A percentile compares a stretch with the other conserved stretches of the same genome.
phyloP scores from a whole-genome alignment of 2,329 filamentous ascomycete genomes.

The Diaporthe vexans region DNA sequence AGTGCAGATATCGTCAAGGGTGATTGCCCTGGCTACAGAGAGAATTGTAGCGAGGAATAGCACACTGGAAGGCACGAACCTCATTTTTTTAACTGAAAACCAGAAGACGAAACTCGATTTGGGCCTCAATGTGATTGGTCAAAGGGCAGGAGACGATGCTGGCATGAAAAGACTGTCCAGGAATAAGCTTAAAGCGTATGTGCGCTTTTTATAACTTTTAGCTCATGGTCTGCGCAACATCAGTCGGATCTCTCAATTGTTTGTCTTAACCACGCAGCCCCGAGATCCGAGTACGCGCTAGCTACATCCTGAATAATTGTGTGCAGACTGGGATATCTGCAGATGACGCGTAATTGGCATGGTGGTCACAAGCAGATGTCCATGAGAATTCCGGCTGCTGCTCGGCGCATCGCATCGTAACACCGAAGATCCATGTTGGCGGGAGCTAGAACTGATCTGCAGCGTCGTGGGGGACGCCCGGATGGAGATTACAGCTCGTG shows the following conservation, averaged over 20 bases:
- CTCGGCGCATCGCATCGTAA: constrained; percentile 8
- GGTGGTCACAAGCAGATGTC: background rate
- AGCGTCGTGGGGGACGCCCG: constrained; percentile 13
- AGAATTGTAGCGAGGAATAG: constrained; percentile 44
- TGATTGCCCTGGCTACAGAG: constrained; percentile 32
- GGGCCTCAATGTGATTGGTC: background rate
- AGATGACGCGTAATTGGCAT: background rate
- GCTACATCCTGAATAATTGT: background rate
- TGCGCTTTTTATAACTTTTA: background rate
- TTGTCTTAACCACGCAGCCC: background rate
- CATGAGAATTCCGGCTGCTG: background rate
- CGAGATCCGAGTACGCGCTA: background rate
- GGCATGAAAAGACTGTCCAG: background rate
- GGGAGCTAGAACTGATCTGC: constrained; percentile 3
- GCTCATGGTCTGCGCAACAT: background rate
- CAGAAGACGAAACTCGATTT: background rate
- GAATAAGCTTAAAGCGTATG: background rate
- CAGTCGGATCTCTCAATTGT: background rate
- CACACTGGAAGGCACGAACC: constrained; percentile 31
- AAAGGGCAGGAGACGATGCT: background rate
- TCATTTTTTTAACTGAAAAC: constrained; percentile 37
- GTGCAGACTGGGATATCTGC: background rate
- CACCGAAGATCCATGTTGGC: background rate
- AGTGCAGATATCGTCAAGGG: constrained; percentile 59
- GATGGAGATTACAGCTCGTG: background rate